Percentiles rank a stretch among this genome's conserved stretches.
phyloP scores from a whole-genome alignment of 352 stramenopile species.

The Pythium periplocum region DNA sequence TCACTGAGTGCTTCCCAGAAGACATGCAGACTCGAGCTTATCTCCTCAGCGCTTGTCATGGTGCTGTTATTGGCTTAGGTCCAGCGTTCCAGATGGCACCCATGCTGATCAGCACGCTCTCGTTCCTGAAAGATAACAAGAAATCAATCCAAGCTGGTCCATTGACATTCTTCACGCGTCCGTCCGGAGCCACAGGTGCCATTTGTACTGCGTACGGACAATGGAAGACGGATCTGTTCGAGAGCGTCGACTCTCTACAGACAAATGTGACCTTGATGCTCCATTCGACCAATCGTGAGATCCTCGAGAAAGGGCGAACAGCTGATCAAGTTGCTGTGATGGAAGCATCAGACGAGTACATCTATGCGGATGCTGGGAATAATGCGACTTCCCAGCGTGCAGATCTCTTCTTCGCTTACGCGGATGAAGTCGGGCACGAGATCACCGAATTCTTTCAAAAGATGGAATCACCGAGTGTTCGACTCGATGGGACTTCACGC shows the following conservation, averaged over 20 bases:
- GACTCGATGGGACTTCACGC: constrained; percentile 7
- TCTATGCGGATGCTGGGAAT: neutral
- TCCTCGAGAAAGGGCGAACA: constrained; percentile 1
- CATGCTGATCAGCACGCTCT: constrained; percentile 34
- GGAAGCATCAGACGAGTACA: neutral
- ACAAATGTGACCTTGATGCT: neutral
- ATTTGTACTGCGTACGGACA: constrained; percentile 37
- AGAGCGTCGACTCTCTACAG: constrained; percentile 3
- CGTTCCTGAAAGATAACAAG: constrained; percentile 43
- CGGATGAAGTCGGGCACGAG: constrained; percentile 3
- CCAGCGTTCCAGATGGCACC: constrained; percentile 27
- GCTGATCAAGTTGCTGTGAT: neutral
- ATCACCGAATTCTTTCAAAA: constrained; percentile 6
- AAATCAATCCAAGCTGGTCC: constrained; percentile 32
- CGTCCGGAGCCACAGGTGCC: constrained; percentile 37
- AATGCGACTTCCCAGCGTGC: neutral
- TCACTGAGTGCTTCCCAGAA: constrained; percentile 32
- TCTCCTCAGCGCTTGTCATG: constrained; percentile 19
- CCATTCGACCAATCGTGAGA: constrained; percentile 1
- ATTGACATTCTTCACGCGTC: constrained; percentile 32
- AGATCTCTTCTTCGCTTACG: constrained; percentile 11
- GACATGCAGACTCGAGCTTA: constrained; percentile 27
- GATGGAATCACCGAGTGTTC: constrained; percentile 10
- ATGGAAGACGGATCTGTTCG: constrained; percentile 35
- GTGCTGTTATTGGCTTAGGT: constrained; percentile 36